Base-by-base conservation (phyloP, 202 grass and related monocot species). In the Saccharum hybrid region DNA sequence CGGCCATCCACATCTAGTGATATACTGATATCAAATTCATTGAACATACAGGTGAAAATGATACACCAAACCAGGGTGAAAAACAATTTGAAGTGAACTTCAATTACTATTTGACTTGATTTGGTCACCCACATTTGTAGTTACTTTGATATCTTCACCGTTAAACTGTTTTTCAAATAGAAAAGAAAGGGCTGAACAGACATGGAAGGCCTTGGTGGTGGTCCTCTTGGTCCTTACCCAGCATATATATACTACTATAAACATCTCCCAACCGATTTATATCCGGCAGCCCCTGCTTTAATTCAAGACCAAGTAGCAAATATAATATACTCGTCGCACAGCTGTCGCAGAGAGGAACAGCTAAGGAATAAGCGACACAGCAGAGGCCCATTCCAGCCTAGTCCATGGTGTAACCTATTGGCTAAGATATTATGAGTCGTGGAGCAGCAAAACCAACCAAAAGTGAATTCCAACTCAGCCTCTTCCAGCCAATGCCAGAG, bases 381-480 rank as follows among this genome's bases (percentile, higher is more conserved):
- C 45, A 77, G 59, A 88, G 89, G 72, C 82, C 78, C 78, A 91
- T 74, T 91, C 86, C 86, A 91, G 89, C 85, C 82, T 81, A 85
- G 68, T 76, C 78, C 89, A 78, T 67, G 82, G 78, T 75, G 86
- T 80, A 78, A 82, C 52, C 79, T 88, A 85, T 85, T 49, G 63
- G 71, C 51, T 82, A 79, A 85, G 82, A 85, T 79, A 91, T 81
- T 68, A 62, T 72, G 79, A 72, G 67, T 82, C 88, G 77, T 82
- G 78, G 67, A 82, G 67, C 82, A 81, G 46, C 79, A 85, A 86
- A 78, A 83, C 83, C 79, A 76, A 89, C 83, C 75, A 86, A 84
- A 86, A 89, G 83, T 80, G 79, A 80, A 82, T 40, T 72, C 86
- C 82, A 82, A 86, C 73, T 64, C 74, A 68, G 79, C 43, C 78